Percentiles rank a stretch among this genome's conserved stretches.
Evolutionary conservation across 495 filamentous ascomycete species (phyloP).

Genomic region (Penicillium dipodomyicola): DNA sequence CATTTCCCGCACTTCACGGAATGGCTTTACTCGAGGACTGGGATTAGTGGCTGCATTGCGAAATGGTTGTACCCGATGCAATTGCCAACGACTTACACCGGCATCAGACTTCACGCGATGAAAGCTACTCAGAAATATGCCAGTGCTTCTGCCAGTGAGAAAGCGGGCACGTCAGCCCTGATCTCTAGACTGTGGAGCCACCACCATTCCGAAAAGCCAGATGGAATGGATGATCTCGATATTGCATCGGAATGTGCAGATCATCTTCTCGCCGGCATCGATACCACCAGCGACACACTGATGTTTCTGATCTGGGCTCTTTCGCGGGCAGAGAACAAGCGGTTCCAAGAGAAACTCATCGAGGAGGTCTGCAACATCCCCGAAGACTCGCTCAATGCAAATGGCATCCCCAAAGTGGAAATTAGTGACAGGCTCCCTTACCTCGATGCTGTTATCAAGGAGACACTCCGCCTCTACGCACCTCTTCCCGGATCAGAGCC

Average conservation of each 20-base stretch:
- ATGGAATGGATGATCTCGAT: constrained; percentile 14
- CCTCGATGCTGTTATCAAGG: constrained; percentile 66
- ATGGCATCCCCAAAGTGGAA: constrained; percentile 41
- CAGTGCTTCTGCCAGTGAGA: background rate
- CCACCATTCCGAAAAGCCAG: background rate
- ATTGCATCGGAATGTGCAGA: constrained; percentile 34
- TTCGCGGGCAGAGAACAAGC: constrained; percentile 25
- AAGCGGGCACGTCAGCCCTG: background rate
- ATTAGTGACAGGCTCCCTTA: constrained; percentile 53
- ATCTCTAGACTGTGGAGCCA: background rate
- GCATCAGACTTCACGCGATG: background rate
- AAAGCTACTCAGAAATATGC: constrained; percentile 4
- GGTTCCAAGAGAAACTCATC: constrained; percentile 26
- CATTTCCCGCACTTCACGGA: constrained; percentile 33
- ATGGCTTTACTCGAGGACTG: background rate
- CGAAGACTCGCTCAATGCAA: background rate
- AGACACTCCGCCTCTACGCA: constrained; percentile 66
- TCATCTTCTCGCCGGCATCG: constrained; percentile 31
- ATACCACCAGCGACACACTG: constrained; percentile 34
- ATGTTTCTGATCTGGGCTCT: constrained; percentile 39
- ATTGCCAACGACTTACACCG: background rate
- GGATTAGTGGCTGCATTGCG: background rate
- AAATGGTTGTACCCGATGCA: constrained; percentile 28
- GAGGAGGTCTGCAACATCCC: constrained; percentile 20
- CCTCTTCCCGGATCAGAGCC: constrained; percentile 68